Percentiles rank a stretch among this genome's conserved stretches.
Conservation (phyloP, 106 monocot genomes). For the Dioscorea dumetorum region DNA sequence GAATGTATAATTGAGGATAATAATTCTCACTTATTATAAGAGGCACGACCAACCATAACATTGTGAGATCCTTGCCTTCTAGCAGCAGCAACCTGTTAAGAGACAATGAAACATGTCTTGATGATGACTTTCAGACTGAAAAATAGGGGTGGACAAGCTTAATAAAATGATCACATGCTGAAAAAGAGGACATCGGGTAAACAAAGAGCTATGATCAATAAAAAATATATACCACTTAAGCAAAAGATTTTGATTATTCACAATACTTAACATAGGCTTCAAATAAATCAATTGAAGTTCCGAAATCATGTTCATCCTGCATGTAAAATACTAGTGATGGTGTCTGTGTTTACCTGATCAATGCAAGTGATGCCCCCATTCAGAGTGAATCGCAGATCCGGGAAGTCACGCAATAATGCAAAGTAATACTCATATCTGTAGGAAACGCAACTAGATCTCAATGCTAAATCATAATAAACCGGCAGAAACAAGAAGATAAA, state of each 20-base stretch:
- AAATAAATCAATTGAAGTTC: not conserved
- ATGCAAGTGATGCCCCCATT: slow-evolving; percentile 91
- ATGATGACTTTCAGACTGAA: too few species aligned
- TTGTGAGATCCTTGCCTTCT: slow-evolving; percentile 62
- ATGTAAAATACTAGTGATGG: not conserved
- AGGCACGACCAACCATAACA: slow-evolving; percentile 98
- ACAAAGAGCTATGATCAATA: too few species aligned
- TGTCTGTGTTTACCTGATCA: slow-evolving; percentile 52
- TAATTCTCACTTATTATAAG: slow-evolving; percentile 74
- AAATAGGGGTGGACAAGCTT: not conserved
- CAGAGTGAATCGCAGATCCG: slow-evolving; percentile 75
- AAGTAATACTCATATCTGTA: slow-evolving; percentile 92
- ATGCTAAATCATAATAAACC: not conserved
- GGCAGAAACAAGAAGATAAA: not conserved
- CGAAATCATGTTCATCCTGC: not conserved
- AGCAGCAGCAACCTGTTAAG: slow-evolving; percentile 64
- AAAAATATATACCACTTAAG: not conserved
- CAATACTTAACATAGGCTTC: not conserved
- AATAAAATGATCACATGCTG: not conserved
- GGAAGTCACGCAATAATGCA: slow-evolving; percentile 92
- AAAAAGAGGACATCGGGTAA: too few species aligned
- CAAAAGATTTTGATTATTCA: not conserved
- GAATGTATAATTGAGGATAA: not conserved
- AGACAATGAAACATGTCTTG: not conserved
- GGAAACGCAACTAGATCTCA: not conserved